Base-by-base conservation (phyloP, 2,329 filamentous ascomycete genomes). In the Rutstroemia sp. region DNA sequence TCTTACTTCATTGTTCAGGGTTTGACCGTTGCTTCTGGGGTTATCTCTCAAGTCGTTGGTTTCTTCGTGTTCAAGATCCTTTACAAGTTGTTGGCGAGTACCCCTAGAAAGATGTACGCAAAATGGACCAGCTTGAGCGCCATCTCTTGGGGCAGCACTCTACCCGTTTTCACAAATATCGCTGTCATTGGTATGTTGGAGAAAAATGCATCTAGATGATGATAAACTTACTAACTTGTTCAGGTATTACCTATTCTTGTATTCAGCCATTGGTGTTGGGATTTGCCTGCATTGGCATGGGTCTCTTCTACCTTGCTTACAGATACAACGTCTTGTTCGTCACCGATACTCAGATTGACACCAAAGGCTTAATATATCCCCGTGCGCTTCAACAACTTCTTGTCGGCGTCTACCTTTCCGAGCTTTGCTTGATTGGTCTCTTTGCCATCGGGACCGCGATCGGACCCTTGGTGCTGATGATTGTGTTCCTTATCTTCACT, bases 1-100 rank as follows among this genome's bases (percentile, higher is more conserved):
- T 89, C 87, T 0, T 99, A 97, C 73, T 95, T 99, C 63, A 83
- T 97, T 34, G 82, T 99, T 2, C 94, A 97, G 71, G 95, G 92
- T 36, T 72, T 97, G 57, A 86, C 86, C 1, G 84, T 92, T 59
- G 87, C 90, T 3, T 80, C 89, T 0, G 81, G 85, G 48, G 81
- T 88, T 1, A 72, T 97, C 5, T 77, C 95, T 2, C 89, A 95
- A 64, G 79, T 88, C 48, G 76, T 73, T 19, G 89, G 90, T 16
- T 78, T 97, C 51, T 72, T 92, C 48, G 72, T 95, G 30, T 88
- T 87, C 68, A 83, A 83, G 51, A 68, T 95, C 5, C 75, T 92
- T 48, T 89, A 91, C 70, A 87, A 83, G 64, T 76, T 89, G 60
- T 76, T 95, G 27, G 81, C 92, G 60, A 83, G 78, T 62, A 95